Evolutionary conservation across 257 asterid species (phyloP).

Genomic region (Rehmannia glutinosa): DNA sequence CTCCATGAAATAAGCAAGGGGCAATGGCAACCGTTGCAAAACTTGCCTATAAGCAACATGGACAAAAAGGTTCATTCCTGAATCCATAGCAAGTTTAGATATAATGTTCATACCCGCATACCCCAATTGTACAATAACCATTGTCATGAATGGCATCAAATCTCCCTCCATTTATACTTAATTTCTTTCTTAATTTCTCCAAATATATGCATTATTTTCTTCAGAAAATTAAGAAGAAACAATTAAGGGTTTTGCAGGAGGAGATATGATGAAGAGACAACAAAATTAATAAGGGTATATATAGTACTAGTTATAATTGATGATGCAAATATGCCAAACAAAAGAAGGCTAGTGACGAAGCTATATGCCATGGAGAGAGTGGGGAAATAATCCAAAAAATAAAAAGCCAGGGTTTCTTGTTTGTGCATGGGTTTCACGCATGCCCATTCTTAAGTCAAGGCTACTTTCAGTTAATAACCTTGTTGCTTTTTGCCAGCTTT

Average conservation of each 20-base stretch:
- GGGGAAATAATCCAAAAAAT: constrained; percentile 1
- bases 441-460: constrained; percentile 47
- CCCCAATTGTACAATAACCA: constrained; percentile 76
- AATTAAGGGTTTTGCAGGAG: too few species aligned
- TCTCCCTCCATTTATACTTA: constrained; percentile 32
- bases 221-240: constrained; percentile 10
- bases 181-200: constrained; percentile 3
- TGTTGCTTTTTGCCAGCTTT: constrained; percentile 55
- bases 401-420: constrained; percentile 25
- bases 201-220: not conserved
- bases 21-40: constrained; percentile 55
- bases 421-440: constrained; percentile 61
- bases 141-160: constrained; percentile 46
- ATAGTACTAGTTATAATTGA: constrained; percentile 10
- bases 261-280: not conserved
- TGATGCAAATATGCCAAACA: constrained; percentile 3
- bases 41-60: constrained; percentile 89
- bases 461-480: constrained; percentile 50
- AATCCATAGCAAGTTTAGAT: constrained; percentile 82
- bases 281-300: not conserved
- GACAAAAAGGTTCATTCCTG: constrained; percentile 91
- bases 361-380: constrained; percentile 16
- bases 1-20: constrained; percentile 78
- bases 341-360: constrained; percentile 19
- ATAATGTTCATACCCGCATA: constrained; percentile 85